Evolutionary conservation across 192 early-diverging fungal genomes (phyloP).

Genomic region (Rhizoclosmatium sp.): DNA sequence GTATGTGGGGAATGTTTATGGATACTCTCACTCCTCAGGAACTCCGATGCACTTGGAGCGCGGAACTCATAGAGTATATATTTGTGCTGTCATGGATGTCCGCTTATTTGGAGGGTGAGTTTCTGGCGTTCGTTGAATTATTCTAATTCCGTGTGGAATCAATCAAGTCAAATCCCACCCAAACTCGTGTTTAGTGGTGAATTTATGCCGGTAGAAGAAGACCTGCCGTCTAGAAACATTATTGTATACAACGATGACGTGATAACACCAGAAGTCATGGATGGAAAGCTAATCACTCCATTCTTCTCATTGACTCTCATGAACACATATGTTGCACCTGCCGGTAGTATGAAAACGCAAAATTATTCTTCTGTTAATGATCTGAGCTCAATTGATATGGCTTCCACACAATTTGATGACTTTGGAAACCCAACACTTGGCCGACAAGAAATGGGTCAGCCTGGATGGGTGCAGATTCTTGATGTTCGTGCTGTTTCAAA

Average conservation of each 20-base stretch:
- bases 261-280: slow-evolving; percentile 52
- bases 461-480: slow-evolving; percentile 52
- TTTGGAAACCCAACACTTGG: slow-evolving; percentile 14
- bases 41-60: slow-evolving; percentile 51
- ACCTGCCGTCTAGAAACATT: slow-evolving; percentile 24
- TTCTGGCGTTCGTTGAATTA: slow-evolving; percentile 3
- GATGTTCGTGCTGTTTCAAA: slow-evolving; percentile 31
- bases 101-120: slow-evolving; percentile 69
- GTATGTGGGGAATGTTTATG: slow-evolving; percentile 72
- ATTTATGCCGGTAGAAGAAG: slow-evolving; percentile 27
- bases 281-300: slow-evolving; percentile 46
- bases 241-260: slow-evolving; percentile 50
- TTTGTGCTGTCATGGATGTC: slow-evolving; percentile 72
- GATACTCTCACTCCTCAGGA: slow-evolving; percentile 54
- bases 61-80: slow-evolving; percentile 63
- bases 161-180: slow-evolving; percentile 45
- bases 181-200: slow-evolving; percentile 43
- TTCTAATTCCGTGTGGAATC: not conserved
- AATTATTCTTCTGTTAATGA: not conserved
- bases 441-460: slow-evolving; percentile 3
- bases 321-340: slow-evolving; percentile 46
- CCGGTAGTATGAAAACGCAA: not conserved
- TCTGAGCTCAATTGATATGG: not conserved
- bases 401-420: not conserved
- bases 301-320: slow-evolving; percentile 55